These are phyloP conservation scores for Blastobotrys aristatus DNA, from an alignment of 1,139 yeast species.

Conservation along the genomic window DNA sequence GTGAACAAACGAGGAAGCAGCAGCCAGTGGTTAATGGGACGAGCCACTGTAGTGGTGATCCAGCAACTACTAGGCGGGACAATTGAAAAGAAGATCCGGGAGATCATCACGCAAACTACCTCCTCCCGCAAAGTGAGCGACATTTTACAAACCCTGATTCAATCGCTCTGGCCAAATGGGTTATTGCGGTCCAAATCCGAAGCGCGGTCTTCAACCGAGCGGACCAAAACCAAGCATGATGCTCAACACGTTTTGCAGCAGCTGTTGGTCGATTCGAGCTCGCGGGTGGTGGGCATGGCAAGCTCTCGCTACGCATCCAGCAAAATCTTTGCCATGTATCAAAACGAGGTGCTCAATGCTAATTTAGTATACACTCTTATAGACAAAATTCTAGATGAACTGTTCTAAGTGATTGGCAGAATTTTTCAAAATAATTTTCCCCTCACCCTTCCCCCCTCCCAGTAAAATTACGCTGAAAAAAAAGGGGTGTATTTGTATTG, in stretches of 20 bases:
- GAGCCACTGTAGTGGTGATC: constrained; percentile 72
- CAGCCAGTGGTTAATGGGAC: constrained; percentile 65
- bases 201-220: constrained; percentile 48
- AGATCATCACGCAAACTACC: constrained; percentile 40
- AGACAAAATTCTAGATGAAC: constrained; percentile 44
- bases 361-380: constrained; percentile 57
- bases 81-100: constrained; percentile 65
- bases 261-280: constrained; percentile 59
- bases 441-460: too few relatives aligned
- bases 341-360: constrained; percentile 65
- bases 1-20: constrained; percentile 48
- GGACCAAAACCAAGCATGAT: constrained; percentile 49
- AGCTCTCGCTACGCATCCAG: constrained; percentile 61
- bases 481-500: too few relatives aligned
- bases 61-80: constrained; percentile 89
- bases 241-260: constrained; percentile 53
- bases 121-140: constrained; percentile 50
- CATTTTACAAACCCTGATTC: constrained; percentile 41
- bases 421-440: too few relatives aligned
- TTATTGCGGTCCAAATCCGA: constrained; percentile 21
- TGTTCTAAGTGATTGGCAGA: too few relatives aligned
- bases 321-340: constrained; percentile 60
- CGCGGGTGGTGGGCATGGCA: constrained; percentile 68
- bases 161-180: constrained; percentile 64
- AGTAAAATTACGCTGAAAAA: neutral